phyloP scores from a whole-genome alignment of 768 basidiomycete genomes.

The Leccinum fibrillosum region DNA sequence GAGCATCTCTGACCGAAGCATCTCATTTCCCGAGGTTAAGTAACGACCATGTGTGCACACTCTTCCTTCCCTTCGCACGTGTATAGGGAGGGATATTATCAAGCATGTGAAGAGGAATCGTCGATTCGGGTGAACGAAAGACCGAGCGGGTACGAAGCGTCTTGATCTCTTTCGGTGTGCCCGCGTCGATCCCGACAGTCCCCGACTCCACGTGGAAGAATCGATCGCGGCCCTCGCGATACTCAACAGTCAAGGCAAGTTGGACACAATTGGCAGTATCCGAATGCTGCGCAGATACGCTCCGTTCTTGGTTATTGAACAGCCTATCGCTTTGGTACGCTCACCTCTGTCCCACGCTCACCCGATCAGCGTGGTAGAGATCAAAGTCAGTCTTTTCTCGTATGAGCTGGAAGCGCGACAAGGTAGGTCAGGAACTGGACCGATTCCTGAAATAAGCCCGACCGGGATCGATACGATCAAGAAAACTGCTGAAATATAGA shows the following conservation, averaged over 20 bases:
- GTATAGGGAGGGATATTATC: constrained; percentile 7
- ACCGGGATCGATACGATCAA: not conserved
- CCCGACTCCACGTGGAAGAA: constrained; percentile 41
- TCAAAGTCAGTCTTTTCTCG: constrained; percentile 61
- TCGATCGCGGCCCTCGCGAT: constrained; percentile 39
- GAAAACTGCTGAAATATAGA: not conserved
- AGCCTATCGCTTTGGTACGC: too few relatives aligned
- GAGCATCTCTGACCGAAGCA: not conserved
- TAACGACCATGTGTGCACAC: not conserved
- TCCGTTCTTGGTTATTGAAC: too few relatives aligned
- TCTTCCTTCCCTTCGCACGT: not conserved
- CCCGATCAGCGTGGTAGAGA: constrained; percentile 59
- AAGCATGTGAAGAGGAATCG: constrained; percentile 29
- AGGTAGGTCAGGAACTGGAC: constrained; percentile 20
- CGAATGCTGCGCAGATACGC: too few relatives aligned
- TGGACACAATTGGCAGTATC: too few relatives aligned
- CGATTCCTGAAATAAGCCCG: not conserved
- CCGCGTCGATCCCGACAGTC: constrained; percentile 37
- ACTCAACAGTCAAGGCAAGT: constrained; percentile 22
- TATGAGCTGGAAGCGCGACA: constrained; percentile 50
- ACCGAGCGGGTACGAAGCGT: constrained; percentile 49
- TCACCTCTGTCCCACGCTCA: constrained; percentile 28
- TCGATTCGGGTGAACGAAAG: constrained; percentile 39
- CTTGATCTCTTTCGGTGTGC: constrained; percentile 59
- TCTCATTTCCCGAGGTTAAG: not conserved